Evolutionary conservation across 1,139 yeast genomes (phyloP), one percentile per base, ranked within the genome.

Genomic region (Saccharomyces hybrid): DNA sequence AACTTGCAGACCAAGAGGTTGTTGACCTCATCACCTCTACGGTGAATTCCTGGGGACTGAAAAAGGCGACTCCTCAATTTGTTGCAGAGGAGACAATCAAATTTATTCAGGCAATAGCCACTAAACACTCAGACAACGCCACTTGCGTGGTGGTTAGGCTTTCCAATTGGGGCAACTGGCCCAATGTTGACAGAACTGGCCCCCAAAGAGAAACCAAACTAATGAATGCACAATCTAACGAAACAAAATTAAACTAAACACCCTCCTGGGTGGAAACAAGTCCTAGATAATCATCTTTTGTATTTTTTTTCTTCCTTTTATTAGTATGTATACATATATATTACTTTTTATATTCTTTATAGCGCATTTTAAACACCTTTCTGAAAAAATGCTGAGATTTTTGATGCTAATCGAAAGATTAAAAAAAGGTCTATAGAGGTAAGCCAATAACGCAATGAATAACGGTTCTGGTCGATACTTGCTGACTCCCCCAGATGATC

Each of bases 81-180:
- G 87, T 96, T 49, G 93, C 97, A 0, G 84, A 82, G 58, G 97
- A 91, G 68, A 86, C 93, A 26, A 81, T 91, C 16, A 80, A 83
- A 61, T 93, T 85, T 67, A 87, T 91, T 14, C 93, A 87, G 65
- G 88, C 88, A 51, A 79, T 91, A 11, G 96, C 96, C 8, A 95
- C 96, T 3, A 65, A 57, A 55, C 63, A 65, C 34, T 93, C 88
- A 64, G 99, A 93, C 69, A 93, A 93, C 71, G 95, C 98, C 11
- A 89, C 97, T 0, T 89, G 96, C 66, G 65, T 87, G 59, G 89
- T 93, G 11, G 72, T 93, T 3, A 75, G 96, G 55, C 73, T 93
- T 55, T 78, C 80, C 47, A 96, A 96, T 6, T 93, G 99, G 99
- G 96, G 96, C 11, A 79, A 82, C 54, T 93, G 98, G 97, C 93